Evolutionary conservation across 176 grass and related monocot genomes (phyloP).

Genomic region (Oryza meridionalis): DNA sequence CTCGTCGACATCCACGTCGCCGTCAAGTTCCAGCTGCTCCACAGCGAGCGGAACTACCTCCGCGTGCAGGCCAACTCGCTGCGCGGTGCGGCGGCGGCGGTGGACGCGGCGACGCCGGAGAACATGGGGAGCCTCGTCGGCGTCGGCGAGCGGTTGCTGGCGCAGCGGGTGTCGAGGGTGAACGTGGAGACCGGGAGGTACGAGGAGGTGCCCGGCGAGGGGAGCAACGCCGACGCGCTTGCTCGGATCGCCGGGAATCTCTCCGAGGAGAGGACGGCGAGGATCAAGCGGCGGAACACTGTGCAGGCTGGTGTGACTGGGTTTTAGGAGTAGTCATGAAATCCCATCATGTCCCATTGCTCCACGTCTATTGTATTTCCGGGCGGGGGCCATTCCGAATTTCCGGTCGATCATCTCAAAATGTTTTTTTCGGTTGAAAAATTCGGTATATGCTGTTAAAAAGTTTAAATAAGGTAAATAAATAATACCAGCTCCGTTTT

Average conservation of each 20-base stretch:
- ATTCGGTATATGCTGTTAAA: no score
- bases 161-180: conserved; percentile 30
- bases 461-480: no score
- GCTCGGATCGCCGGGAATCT: conserved; percentile 26
- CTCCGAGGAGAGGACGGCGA: conserved; percentile 32
- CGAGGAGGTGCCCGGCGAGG: neutral
- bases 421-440: no score
- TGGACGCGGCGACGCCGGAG: conserved; percentile 36
- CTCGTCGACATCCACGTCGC: conserved; percentile 49
- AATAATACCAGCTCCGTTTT: no score
- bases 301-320: no score
- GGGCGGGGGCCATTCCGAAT: no score
- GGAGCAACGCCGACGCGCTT: conserved; percentile 38
- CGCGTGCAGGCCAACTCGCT: conserved; percentile 31
- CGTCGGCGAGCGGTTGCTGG: conserved; percentile 20
- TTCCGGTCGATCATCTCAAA: no score
- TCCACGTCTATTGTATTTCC: no score
- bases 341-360: no score
- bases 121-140: conserved; percentile 35
- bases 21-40: conserved; percentile 40
- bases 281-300: neutral
- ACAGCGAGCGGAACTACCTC: conserved; percentile 39
- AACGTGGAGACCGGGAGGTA: conserved; percentile 35
- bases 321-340: no score
- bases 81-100: neutral